Base-by-base conservation (phyloP, 176 grass and related monocot species). In the Avena atlantica region DNA sequence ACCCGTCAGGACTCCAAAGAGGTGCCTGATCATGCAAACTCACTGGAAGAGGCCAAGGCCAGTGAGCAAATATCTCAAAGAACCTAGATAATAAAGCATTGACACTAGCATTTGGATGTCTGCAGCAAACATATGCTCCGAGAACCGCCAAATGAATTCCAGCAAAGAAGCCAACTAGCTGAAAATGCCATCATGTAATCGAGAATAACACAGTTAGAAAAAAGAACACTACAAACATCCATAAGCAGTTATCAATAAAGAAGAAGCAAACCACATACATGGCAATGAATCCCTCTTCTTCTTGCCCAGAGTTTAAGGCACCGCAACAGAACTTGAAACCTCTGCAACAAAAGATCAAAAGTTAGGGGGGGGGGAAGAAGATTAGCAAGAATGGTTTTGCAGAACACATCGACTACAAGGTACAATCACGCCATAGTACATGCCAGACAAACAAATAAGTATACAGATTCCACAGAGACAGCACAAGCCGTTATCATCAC, bases 281-380 rank as follows among this genome's bases (percentile, higher is more conserved):
- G 93, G 61, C 83, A 92, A 90, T 92, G 84, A 67, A 92, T 76
- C 31, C 93, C 93, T 76, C 93, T 87, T 80, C 74, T 90, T 88
- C 74, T 90, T 31, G 93, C 93, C 93, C 90, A 92, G 73, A 95
- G 88, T 86, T 95, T 95, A 78, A 95, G 83, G 71, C 93, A 92
- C 19, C 90, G 88, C 81, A 95, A 75, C 80, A 92, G 49, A 81
- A 70, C 70, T 78, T 95, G 93, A 70, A 95, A 95, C 27, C 74
- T 95, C 93, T 95, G 90, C 57, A 86, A 37, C 24, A 51, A 72
- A 73, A 69, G 16, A 23, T 44, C 53, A 85, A 15, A 84, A 90
- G 12, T 53, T 78, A n/a, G 47, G 63, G 61, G 47, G 63, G 61
- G 47, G 31, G 31, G 47, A 21, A 27, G 37, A 74, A 59, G 16